Conservation (phyloP, 2,329 filamentous ascomycete genomes). For the Colletotrichum abscissum region DNA sequence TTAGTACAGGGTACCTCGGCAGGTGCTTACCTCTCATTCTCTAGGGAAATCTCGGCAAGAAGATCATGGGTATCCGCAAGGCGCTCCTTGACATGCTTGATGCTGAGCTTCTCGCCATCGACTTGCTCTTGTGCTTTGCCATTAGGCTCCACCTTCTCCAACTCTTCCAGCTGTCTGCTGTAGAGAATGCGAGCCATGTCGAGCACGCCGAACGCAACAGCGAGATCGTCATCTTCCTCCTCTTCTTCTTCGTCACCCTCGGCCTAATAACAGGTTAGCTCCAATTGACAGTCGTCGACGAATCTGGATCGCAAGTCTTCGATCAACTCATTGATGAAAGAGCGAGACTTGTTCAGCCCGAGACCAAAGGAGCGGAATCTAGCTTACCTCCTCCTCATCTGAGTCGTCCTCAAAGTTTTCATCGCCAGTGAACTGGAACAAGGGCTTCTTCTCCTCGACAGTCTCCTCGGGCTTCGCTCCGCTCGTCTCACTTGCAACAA, state of each 20-base stretch:
- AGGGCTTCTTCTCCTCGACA: constrained; percentile 72
- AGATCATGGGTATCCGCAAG: constrained; percentile 94
- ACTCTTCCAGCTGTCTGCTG: constrained; percentile 62
- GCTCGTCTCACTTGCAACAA: constrained; percentile 57
- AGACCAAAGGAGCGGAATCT: background rate
- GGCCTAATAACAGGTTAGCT: constrained; percentile 33
- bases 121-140: constrained; percentile 55
- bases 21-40: constrained; percentile 79
- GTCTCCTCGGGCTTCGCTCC: constrained; percentile 51
- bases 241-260: constrained; percentile 55
- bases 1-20: background rate
- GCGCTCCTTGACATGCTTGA: constrained; percentile 80
- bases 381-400: constrained; percentile 75
- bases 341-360: background rate
- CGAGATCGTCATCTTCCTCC: constrained; percentile 78
- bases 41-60: constrained; percentile 94
- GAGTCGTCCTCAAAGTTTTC: constrained; percentile 91
- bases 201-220: constrained; percentile 85
- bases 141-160: constrained; percentile 50
- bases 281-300: background rate
- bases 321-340: background rate
- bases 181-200: constrained; percentile 80
- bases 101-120: constrained; percentile 51
- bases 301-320: background rate
- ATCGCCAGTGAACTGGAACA: constrained; percentile 94